These are phyloP conservation scores for Solanum sitiens DNA, from an alignment of 257 asterid genomes.

Conservation along the genomic window DNA sequence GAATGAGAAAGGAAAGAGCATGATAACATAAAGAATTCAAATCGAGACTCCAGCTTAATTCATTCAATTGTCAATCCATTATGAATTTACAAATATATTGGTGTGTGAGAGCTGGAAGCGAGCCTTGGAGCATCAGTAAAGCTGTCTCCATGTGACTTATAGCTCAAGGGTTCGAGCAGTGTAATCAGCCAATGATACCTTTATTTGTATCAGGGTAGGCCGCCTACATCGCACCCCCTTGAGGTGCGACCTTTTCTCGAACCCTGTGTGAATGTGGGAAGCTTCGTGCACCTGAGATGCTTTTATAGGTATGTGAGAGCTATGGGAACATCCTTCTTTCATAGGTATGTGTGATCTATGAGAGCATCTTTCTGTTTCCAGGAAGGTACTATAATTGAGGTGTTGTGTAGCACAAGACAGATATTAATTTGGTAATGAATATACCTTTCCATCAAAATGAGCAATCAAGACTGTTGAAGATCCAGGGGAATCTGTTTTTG, in stretches of 20 bases:
- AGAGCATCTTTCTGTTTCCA: not conserved
- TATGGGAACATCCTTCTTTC: not conserved
- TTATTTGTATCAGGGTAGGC: not conserved
- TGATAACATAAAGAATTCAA: not conserved
- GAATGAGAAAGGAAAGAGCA: not conserved
- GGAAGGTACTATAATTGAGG: not conserved
- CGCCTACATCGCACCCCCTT: not conserved
- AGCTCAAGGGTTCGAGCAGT: not conserved
- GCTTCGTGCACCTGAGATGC: not conserved
- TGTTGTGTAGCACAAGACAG: not conserved
- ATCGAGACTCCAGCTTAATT: not conserved
- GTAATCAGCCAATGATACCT: not conserved
- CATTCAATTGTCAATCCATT: not conserved
- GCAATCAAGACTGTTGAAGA: constrained; percentile 63
- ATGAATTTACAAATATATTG: not conserved
- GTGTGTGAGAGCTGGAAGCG: not conserved
- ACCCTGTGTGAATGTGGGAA: not conserved
- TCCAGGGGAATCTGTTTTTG: constrained; percentile 48
- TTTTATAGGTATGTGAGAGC: not conserved
- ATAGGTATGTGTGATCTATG: not conserved
- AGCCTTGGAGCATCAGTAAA: not conserved
- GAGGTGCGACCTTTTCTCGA: not conserved
- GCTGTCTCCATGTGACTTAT: not conserved
- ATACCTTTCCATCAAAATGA: constrained; percentile 73
- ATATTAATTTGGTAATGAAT: not conserved